These are phyloP conservation scores for Dryas octopetala DNA, from an alignment of 306 rosid genomes.

Conservation along the genomic window DNA sequence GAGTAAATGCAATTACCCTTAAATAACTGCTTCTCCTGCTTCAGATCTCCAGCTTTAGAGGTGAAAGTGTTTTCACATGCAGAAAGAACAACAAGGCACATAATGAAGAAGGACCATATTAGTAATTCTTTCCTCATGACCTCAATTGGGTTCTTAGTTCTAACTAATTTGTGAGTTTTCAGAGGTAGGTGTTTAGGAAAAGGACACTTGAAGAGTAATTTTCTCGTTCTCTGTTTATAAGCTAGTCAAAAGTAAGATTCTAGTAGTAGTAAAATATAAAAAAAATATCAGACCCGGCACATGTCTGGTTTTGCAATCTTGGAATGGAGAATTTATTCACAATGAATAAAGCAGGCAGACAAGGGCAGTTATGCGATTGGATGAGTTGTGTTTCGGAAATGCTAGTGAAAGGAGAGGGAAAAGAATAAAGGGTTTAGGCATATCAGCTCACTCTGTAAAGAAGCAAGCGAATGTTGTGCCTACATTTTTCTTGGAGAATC, in stretches of 20 bases:
- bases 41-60: constrained; percentile 15
- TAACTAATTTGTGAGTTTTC: neutral
- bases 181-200: neutral
- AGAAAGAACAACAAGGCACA: constrained; percentile 32
- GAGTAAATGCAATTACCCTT: constrained; percentile 31
- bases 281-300: neutral
- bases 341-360: neutral
- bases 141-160: constrained; percentile 5
- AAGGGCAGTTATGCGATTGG: no score
- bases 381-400: neutral
- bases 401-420: neutral
- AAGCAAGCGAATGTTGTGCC: constrained; percentile 1
- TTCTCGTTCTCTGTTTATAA: neutral
- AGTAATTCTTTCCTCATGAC: constrained; percentile 25
- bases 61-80: constrained; percentile 26
- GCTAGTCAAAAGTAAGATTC: constrained; percentile 12
- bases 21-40: constrained; percentile 20
- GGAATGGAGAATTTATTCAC: constrained; percentile 17
- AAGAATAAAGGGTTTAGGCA: neutral
- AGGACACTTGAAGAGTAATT: neutral
- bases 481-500: neutral
- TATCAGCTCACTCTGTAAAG: neutral
- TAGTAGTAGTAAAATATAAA: neutral
- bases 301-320: neutral
- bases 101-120: constrained; percentile 29